Base-by-base conservation (phyloP, 352 stramenopile species). In the Globisporangium sylvaticum region DNA sequence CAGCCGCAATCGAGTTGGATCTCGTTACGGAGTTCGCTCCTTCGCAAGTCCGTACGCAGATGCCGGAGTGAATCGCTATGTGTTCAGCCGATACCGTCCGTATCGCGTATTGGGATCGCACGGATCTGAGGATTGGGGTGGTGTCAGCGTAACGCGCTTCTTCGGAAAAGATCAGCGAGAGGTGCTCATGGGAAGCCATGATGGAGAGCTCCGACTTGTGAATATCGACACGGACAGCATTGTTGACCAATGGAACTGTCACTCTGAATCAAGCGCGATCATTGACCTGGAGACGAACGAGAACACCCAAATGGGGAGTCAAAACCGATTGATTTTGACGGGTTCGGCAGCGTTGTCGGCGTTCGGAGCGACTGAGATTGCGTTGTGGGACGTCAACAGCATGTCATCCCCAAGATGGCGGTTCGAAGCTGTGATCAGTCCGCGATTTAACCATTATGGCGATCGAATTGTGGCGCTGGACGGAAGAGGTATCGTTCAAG, bases 381-480 rank as follows among this genome's bases (percentile, higher is more conserved):
- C 81, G 0, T 53, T 94, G 0, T 95, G 87, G 87, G 84, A 94
- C 58, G 74, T 87, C 15, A 90, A 83, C 18, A 65, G 75, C 15
- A 92, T 89, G 78, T 70, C 79, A 14, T 63, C 74, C 32, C 76
- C 84, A 58, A 80, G 83, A 5, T 95, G 87, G 87, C 73, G 79
- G 8, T 84, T 93, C n/a, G 67, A 76, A 7, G 80, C 80, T 8
- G 83, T 66, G 8, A 64, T 90, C 27, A 81, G 74, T 48, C 82
- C 85, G 18, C 74, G 79, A n/a, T 95, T 92, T 62, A 95, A 90
- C 37, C 76, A 92, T 34, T 92, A 83, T 37, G 87, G 87, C 25
- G 87, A 95, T 64, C 81, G 76, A 2, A 64, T 95, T 56, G 87
- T 92, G 6, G 76, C 84, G 1, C 67, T 94, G 1, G 85, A 94